Evolutionary conservation across 257 asterid species (phyloP), one percentile per base, ranked within the genome.

Genomic region (Gardenia jasminoides): DNA sequence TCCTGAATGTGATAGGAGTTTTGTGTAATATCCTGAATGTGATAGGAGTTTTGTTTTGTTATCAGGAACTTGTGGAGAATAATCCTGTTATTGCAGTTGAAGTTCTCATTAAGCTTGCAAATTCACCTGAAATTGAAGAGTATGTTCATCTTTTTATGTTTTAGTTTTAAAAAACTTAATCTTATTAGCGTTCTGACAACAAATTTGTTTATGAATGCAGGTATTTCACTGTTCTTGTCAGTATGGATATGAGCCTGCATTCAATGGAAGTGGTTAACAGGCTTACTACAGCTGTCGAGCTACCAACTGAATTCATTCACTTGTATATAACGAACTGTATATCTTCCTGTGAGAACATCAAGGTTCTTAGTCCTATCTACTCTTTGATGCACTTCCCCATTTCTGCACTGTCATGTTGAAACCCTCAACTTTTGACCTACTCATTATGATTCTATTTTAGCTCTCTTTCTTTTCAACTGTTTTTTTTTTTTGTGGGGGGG

Each of bases 181-280:
- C 66, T 46, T 83, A 28, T 44, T 44, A 10, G 11, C 7, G 48
- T 44, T 44, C 74, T 79, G 44, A 76, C 39, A 48, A 69, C 76
- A 58, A 67, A 47, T 76, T 84, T 80, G 72, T 64, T 78, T 80
- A 81, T 52, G 68, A 77, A 64, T 61, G 81, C 93, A 95, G 99
- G 80, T 93, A 92, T 86, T 93, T 92, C 80, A 90, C 93, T n/a
- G 98, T 95, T 84, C 98, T 95, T 82, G 99, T 92, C 66, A 93
- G 87, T 86, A 93, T 95, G 98, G 99, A 95, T 84, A 95, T 95
- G 99, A 95, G 99, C 85, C 99, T 95, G 85, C 99, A 95, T 79
- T 93, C 98, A 56, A 95, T 95, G 97, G 98, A 95, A 90, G 99
- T 95, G 77, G 99, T 95, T 80, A 95, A 95, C 90, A 89, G 98